A percentile compares a stretch with the other conserved stretches of the same genome.
Evolutionary conservation across 306 rosid species (phyloP).

Genomic region (Macrotyloma uniflorum): DNA sequence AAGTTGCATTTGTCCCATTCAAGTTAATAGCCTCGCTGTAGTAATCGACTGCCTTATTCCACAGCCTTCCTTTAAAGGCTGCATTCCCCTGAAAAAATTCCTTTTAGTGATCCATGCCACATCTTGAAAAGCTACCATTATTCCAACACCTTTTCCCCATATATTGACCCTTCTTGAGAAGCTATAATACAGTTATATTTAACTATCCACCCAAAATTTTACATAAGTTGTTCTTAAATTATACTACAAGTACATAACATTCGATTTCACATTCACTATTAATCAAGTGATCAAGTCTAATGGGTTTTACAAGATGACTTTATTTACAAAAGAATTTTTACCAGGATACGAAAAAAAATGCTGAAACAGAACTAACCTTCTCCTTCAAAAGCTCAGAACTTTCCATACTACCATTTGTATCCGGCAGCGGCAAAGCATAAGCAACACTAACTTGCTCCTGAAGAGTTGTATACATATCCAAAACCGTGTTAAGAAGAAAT

Average conservation of each 20-base stretch:
- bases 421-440: conserved; percentile 47
- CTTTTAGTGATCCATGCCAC: conserved; percentile 19
- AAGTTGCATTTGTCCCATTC: conserved; percentile 64
- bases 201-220: background rate
- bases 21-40: conserved; percentile 79
- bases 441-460: conserved; percentile 61
- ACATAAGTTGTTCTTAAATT: conserved; percentile 17
- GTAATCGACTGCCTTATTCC: conserved; percentile 77
- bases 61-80: conserved; percentile 74
- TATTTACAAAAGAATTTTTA: background rate
- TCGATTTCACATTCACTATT: conserved; percentile 5
- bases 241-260: background rate
- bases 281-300: background rate
- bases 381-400: conserved; percentile 82
- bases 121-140: background rate
- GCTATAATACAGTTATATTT: background rate
- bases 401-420: conserved; percentile 67
- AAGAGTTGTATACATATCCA: conserved; percentile 72
- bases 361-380: conserved; percentile 58
- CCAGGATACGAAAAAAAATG: background rate
- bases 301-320: background rate
- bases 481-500: conserved; percentile 83
- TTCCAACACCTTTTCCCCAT: conserved; percentile 2
- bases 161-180: background rate
- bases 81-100: conserved; percentile 73